Conservation (phyloP, 1,284 basidiomycete species). For the Xanthoconium separans region DNA sequence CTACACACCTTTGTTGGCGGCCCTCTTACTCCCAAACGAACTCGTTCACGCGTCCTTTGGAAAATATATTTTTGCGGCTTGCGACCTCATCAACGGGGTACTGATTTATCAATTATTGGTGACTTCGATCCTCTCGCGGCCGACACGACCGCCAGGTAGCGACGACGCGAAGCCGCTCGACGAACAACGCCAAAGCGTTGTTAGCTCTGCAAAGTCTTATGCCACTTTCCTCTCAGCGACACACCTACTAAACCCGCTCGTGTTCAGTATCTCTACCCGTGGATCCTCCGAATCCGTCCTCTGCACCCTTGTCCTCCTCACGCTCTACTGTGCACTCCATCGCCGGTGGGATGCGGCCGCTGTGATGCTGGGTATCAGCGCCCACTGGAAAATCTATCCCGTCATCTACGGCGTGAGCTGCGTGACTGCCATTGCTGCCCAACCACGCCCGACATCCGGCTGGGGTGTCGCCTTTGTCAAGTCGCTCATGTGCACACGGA, state of each 20-base stretch:
- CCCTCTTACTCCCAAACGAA: slow-evolving; percentile 80
- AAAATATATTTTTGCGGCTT: slow-evolving; percentile 86
- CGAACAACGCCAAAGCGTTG: slow-evolving; percentile 15
- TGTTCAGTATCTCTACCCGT: slow-evolving; percentile 94
- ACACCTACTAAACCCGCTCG: slow-evolving; percentile 90
- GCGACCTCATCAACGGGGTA: slow-evolving; percentile 80
- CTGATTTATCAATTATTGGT: slow-evolving; percentile 73
- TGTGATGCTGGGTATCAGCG: slow-evolving; percentile 71
- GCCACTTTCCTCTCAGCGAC: slow-evolving; percentile 59
- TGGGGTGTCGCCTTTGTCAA: slow-evolving; percentile 34
- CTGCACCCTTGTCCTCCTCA: slow-evolving; percentile 75
- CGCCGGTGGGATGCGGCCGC: slow-evolving; percentile 63
- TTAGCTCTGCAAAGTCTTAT: slow-evolving; percentile 5
- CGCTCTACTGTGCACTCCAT: slow-evolving; percentile 60
- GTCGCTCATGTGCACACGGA: slow-evolving; percentile 53
- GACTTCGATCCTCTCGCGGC: slow-evolving; percentile 40
- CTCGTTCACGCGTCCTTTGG: slow-evolving; percentile 82
- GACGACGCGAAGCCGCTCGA: slow-evolving; percentile 10
- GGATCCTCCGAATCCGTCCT: slow-evolving; percentile 94
- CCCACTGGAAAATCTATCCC: slow-evolving; percentile 97
- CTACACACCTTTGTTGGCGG: slow-evolving; percentile 91
- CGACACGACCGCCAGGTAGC: background rate
- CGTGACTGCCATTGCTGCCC: slow-evolving; percentile 59
- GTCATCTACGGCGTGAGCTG: slow-evolving; percentile 85
- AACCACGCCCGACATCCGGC: slow-evolving; percentile 14